A percentile compares a stretch with the other conserved stretches of the same genome.
These are phyloP conservation scores for Pleurotus ostreatus DNA, from an alignment of 768 basidiomycete genomes.

Conservation along the genomic window DNA sequence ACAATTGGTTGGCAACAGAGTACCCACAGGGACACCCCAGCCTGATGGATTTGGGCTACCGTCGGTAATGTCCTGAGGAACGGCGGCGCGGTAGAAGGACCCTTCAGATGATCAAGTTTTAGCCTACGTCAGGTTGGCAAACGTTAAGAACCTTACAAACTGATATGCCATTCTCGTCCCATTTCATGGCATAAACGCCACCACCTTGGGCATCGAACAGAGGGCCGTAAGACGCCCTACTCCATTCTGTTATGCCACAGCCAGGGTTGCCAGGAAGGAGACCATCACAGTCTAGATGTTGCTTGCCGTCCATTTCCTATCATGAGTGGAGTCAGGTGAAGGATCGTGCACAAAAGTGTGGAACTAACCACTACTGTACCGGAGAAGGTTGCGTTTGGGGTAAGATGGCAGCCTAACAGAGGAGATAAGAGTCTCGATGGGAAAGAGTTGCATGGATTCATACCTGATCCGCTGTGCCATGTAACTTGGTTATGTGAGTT, in stretches of 20 bases:
- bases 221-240: slow-evolving; percentile 78
- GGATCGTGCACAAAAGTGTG: neutral
- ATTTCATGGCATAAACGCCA: slow-evolving; percentile 86
- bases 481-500: slow-evolving; percentile 83
- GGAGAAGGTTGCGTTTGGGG: slow-evolving; percentile 51
- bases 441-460: slow-evolving; percentile 9
- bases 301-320: slow-evolving; percentile 43
- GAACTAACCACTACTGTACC: slow-evolving; percentile 56
- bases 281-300: slow-evolving; percentile 55
- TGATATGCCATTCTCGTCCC: slow-evolving; percentile 75
- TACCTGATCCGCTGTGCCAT: slow-evolving; percentile 70
- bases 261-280: slow-evolving; percentile 57
- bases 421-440: slow-evolving; percentile 4
- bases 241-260: slow-evolving; percentile 77
- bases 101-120: slow-evolving; percentile 33
- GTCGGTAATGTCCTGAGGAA: slow-evolving; percentile 60
- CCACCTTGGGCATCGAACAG: slow-evolving; percentile 77
- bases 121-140: neutral
- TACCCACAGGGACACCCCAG: slow-evolving; percentile 70
- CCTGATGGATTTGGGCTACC: slow-evolving; percentile 61
- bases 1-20: slow-evolving; percentile 49
- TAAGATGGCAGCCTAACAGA: slow-evolving; percentile 53
- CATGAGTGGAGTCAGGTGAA: neutral
- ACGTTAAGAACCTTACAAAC: slow-evolving; percentile 52
- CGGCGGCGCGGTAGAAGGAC: slow-evolving; percentile 79